phyloP scores from a whole-genome alignment of 1,139 yeast genomes.

The Candida pseudoviswanathii region DNA sequence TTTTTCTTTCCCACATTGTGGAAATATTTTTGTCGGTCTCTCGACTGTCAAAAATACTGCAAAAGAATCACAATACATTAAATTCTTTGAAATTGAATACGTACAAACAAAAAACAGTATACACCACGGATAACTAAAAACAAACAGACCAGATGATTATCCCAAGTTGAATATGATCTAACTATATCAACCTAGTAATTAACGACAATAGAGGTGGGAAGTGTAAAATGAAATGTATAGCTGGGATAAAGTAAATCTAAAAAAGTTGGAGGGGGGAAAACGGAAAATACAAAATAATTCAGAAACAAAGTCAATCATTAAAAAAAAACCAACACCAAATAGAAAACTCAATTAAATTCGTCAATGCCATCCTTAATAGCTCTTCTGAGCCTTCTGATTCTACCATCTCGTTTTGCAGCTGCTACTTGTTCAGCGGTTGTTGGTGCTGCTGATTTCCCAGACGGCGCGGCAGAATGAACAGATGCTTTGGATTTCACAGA shows the following conservation, averaged over 20 bases:
- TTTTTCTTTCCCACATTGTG: no score
- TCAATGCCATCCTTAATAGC: slow-evolving; percentile 10
- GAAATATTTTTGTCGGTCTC: no score
- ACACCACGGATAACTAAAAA: not conserved
- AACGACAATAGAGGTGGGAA: slow-evolving; percentile 6
- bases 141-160: not conserved
- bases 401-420: not conserved
- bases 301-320: not conserved
- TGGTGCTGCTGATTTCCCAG: no score
- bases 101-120: not conserved
- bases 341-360: slow-evolving; percentile 7
- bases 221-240: not conserved
- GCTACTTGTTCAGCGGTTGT: not conserved
- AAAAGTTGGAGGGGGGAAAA: not conserved
- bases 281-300: not conserved
- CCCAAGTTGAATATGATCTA: not conserved
- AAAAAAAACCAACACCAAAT: no score
- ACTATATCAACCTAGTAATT: not conserved
- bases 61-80: no score
- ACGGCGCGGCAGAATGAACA: no score
- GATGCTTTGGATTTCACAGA: no score
- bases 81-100: not conserved
- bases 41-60: no score
- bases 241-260: slow-evolving; percentile 1
- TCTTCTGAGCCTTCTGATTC: slow-evolving; percentile 4